A percentile compares a stretch with the other conserved stretches of the same genome.
phyloP scores from a whole-genome alignment of 2,329 filamentous ascomycete genomes.

The Colletotrichum musicola region DNA sequence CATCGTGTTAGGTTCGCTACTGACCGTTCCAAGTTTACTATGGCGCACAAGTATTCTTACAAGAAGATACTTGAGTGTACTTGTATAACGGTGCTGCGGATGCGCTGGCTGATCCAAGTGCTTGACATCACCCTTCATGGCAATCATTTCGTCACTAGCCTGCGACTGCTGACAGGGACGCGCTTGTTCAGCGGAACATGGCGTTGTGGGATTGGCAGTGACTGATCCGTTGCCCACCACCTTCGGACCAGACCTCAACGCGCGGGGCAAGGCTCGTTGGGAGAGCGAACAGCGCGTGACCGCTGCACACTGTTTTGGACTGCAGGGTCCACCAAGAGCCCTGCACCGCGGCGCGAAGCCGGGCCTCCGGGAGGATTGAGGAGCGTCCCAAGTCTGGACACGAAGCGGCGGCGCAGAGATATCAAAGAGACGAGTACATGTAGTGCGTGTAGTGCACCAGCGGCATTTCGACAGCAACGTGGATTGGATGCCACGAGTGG shows the following conservation, averaged over 20 bases:
- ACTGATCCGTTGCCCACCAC: not conserved
- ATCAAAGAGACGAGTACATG: too few relatives aligned
- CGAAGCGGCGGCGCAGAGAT: too few relatives aligned
- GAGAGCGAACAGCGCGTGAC: conserved; percentile 16
- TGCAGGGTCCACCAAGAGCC: not conserved
- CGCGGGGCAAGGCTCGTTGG: conserved; percentile 21
- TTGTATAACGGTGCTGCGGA: not conserved
- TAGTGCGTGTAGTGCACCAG: not conserved
- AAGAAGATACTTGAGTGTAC: not conserved
- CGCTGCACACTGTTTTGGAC: not conserved
- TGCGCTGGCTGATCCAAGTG: not conserved
- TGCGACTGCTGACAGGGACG: not conserved
- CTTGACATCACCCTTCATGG: not conserved
- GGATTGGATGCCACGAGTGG: not conserved
- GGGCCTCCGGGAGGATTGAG: conserved; percentile 19
- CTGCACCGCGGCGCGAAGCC: conserved; percentile 26
- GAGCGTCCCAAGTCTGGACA: conserved; percentile 2
- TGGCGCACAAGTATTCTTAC: not conserved
- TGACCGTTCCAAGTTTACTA: not conserved
- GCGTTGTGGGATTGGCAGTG: conserved; percentile 11
- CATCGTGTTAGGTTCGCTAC: not conserved
- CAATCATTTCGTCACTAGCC: conserved; percentile 20
- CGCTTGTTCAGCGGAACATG: not conserved
- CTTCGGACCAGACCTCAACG: conserved; percentile 1
- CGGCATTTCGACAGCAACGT: not conserved